A percentile compares a stretch with the other conserved stretches of the same genome.
Conservation (phyloP, 2,329 filamentous ascomycete species). For the Cordyceps javanica region DNA sequence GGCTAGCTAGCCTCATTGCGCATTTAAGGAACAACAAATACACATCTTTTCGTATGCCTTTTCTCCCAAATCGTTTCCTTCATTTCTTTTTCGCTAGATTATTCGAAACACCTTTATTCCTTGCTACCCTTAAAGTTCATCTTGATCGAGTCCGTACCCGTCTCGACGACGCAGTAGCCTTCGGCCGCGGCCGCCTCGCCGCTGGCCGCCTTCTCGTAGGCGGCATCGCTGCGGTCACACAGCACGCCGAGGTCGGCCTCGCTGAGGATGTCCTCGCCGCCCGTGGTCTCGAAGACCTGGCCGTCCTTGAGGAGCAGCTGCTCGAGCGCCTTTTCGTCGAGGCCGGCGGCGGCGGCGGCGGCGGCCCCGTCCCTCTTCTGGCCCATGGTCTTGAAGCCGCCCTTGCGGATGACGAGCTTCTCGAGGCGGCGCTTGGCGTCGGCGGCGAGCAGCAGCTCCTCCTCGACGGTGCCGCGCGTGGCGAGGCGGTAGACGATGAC, state of each 20-base stretch:
- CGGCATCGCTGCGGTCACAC: conserved; percentile 65
- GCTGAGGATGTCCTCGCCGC: conserved; percentile 61
- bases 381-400: conserved; percentile 66
- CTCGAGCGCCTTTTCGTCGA: conserved; percentile 56
- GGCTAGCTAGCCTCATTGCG: not conserved
- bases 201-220: conserved; percentile 66
- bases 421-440: conserved; percentile 89
- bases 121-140: conserved; percentile 22
- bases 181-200: conserved; percentile 64
- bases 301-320: conserved; percentile 67
- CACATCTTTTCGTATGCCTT: not conserved
- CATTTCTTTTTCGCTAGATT: not conserved
- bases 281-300: conserved; percentile 51
- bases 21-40: not conserved
- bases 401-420: conserved; percentile 93
- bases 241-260: conserved; percentile 71
- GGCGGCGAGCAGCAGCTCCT: conserved; percentile 76
- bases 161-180: conserved; percentile 74
- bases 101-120: conserved; percentile 13
- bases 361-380: conserved; percentile 50
- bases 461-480: conserved; percentile 88
- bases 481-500: conserved; percentile 92
- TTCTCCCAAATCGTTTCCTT: not conserved
- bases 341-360: conserved; percentile 35
- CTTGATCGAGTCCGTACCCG: conserved; percentile 49